These are phyloP conservation scores for Echium plantagineum DNA, from an alignment of 257 asterid species.

Conservation along the genomic window DNA sequence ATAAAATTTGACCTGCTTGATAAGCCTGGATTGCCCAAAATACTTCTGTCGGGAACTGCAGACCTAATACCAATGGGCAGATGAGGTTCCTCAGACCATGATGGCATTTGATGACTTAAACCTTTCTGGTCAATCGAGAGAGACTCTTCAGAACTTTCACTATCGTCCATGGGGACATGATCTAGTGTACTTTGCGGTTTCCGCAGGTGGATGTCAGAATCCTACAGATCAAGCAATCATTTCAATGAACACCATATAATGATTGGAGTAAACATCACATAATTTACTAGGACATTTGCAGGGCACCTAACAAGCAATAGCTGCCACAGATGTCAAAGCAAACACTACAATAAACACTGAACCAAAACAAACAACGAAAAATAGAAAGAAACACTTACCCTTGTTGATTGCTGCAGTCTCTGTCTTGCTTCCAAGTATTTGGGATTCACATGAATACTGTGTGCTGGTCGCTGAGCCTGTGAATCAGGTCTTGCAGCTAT, in stretches of 20 bases:
- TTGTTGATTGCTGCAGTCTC: constrained; percentile 46
- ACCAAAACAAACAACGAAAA: too few species aligned
- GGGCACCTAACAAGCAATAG: background rate
- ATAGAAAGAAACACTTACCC: constrained; percentile 29
- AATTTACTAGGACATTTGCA: background rate
- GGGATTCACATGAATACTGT: constrained; percentile 82
- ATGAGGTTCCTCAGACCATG: constrained; percentile 37
- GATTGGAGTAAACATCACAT: background rate
- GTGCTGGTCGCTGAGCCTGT: constrained; percentile 60
- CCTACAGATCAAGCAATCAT: constrained; percentile 27
- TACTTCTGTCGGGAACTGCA: constrained; percentile 22
- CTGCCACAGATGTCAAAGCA: too few species aligned
- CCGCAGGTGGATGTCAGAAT: constrained; percentile 27
- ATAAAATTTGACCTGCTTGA: constrained; percentile 23
- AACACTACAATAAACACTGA: too few species aligned
- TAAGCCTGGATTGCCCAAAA: constrained; percentile 30
- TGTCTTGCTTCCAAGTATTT: constrained; percentile 84
- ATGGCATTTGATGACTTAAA: constrained; percentile 29
- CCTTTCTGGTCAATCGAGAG: constrained; percentile 34
- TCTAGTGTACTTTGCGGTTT: constrained; percentile 26
- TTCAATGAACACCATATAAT: background rate
- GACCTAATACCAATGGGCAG: constrained; percentile 28
- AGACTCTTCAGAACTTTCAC: constrained; percentile 51
- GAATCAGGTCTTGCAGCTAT: constrained; percentile 40
- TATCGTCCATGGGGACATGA: constrained; percentile 31